Evolutionary conservation across 495 filamentous ascomycete genomes (phyloP), one percentile per base, ranked within the genome.

Genomic region (Penicillium coprophilum): DNA sequence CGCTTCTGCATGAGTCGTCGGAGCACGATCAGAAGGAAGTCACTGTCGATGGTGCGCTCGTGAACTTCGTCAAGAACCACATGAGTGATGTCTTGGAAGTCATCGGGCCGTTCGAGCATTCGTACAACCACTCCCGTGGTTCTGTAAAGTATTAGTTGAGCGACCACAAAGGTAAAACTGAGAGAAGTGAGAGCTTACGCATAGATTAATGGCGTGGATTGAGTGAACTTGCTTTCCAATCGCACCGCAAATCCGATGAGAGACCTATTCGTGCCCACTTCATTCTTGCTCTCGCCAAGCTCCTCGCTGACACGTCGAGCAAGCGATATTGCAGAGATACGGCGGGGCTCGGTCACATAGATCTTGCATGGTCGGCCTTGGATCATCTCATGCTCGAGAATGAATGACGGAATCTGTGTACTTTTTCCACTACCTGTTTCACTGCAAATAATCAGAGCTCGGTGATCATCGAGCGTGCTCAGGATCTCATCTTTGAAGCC

Each of bases 391-490:
- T 95, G 82, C 62, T 98, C 94, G 2, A 98, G 75, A 19, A 98
- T 83, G 68, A 90, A 98, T 2, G 91, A 85, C 23, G 94, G 94
- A 6, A 96, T 88, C 68, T 98, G 94, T 0, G 94, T 98, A 74
- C 91, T 96, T 77, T 98, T 98, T 51, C 94, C 94, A 72, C 85
- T 96, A 64, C 94, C 94, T 13, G 94, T 98, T 73, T 97, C 94
- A 61, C 93, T 93, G 65, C 91, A 96, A 31, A 97, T 81, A 52
- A 97, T 96, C 7, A 93, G 81, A 6, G 93, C 86, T 65, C 90
- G 94, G 57, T 96, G 79, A 6, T 70, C 71, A 40, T 89, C 85
- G 34, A 96, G 85, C 1, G 88, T 78, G 27, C 79, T 71, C 8
- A 97, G 77, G 27, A 95, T 87, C 13, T 89, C 81, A 12, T 88